Base-by-base conservation (phyloP, 1,284 basidiomycete genomes). In the Ceraceosorus bombacis region DNA sequence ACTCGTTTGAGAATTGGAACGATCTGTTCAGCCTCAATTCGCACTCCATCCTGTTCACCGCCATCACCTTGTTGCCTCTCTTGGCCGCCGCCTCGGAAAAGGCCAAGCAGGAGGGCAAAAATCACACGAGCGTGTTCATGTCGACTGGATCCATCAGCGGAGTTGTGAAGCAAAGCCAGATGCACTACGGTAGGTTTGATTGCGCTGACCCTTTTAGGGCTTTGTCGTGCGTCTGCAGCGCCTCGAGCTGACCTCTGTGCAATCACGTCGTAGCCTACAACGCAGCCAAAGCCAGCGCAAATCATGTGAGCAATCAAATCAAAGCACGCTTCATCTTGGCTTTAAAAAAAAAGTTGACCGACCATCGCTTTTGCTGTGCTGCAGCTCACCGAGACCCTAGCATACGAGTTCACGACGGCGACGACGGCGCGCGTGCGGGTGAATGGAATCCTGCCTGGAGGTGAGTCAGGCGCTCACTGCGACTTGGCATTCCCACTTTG, bases 1-100 rank as follows among this genome's bases (percentile, higher is more conserved):
- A 71, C 52, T 53, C 62, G 8, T 67, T 71, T 36, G 60, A 72
- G 51, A 63, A 72, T 50, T 72, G 71, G 71, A 62, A 70, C 54
- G 58, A 61, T 4, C 58, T 72, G 6, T 68, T 72, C 60, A 60
- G 60, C n/a, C 51, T 64, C 53, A 71, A 72, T 52, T 61, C 64
- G 49, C 58, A 56, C 46, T 59, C 70, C 12, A 54, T 58, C 53
- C 65, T 70, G 52, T 72, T 72, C 43, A 50, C 67, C 43, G 59
- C 62, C 54, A 57, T 68, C 15, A 63, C 71, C 38, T 70, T 72
- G 41, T 37, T 72, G 2, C 69, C 67, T 6, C 61, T 70, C 3
- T 58, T 70, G 39, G 40, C 63, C 38, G 64, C 65, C 53, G 70
- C 60, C 36, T 61, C 58, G 39, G 58, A 69, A 43, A 51, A 63